Conservation (phyloP, 2,329 filamentous ascomycete species). For the Pezicula neosporulosa region DNA sequence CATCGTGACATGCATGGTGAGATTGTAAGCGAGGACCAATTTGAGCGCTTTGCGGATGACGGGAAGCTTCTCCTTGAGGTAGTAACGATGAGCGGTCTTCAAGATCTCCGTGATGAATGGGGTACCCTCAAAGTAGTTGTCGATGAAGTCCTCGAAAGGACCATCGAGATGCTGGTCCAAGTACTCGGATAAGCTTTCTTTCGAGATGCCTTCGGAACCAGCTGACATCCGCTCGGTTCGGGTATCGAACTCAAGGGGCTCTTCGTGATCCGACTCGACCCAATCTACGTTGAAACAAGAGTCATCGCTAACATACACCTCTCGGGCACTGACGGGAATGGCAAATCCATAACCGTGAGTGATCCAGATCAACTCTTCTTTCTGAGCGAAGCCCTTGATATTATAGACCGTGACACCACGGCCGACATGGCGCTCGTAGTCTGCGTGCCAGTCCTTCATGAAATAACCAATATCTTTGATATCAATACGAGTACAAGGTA, state of each 20-base stretch:
- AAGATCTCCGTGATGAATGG: constrained; percentile 94
- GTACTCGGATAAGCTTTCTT: constrained; percentile 80
- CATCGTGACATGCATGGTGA: constrained; percentile 92
- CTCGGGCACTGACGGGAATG: constrained; percentile 87
- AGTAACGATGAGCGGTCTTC: constrained; percentile 93
- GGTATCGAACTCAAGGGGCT: constrained; percentile 78
- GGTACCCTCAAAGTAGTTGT: constrained; percentile 94
- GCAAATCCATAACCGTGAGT: constrained; percentile 95
- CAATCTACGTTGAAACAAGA: constrained; percentile 92
- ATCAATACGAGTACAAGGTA: constrained; percentile 95
- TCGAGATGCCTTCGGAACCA: constrained; percentile 82
- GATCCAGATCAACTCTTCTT: constrained; percentile 77
- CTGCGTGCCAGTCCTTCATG: constrained; percentile 99
- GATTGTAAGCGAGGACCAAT: constrained; percentile 91
- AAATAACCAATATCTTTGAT: constrained; percentile 99
- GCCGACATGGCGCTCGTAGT: constrained; percentile 87
- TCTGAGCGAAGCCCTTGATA: constrained; percentile 77
- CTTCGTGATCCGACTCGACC: constrained; percentile 77
- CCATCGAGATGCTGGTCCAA: constrained; percentile 92
- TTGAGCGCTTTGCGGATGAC: constrained; percentile 95
- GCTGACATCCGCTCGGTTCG: constrained; percentile 87
- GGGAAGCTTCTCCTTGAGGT: constrained; percentile 80
- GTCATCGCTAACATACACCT: constrained; percentile 88
- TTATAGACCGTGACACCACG: constrained; percentile 89
- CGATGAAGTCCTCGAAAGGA: constrained; percentile 88